Conservation (phyloP, 257 asterid species). For the Nicotiana tomentosiformis region DNA sequence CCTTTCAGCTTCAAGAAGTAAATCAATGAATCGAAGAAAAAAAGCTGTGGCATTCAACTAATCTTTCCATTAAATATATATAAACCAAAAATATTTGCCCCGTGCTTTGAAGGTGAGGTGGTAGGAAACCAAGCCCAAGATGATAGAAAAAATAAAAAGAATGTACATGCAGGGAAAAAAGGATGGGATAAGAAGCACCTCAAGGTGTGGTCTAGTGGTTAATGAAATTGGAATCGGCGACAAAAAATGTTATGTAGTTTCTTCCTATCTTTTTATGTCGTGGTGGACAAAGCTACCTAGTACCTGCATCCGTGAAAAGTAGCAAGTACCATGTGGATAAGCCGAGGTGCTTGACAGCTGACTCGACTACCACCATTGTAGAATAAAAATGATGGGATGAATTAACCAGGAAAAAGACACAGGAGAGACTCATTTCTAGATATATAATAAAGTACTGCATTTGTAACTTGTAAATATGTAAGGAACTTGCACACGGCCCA, state of each 20-base stretch:
- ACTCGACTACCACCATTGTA: not conserved
- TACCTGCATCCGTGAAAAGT: not conserved
- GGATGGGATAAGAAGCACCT: not conserved
- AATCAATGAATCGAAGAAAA: not conserved
- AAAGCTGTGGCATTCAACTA: not conserved
- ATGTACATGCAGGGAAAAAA: not conserved
- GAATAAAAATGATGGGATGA: not conserved
- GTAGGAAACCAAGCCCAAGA: not conserved
- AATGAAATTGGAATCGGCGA: not conserved
- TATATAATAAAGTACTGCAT: too few relatives aligned
- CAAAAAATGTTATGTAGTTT: not conserved
- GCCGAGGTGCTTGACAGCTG: not conserved
- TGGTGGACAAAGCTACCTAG: not conserved
- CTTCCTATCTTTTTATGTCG: too few relatives aligned
- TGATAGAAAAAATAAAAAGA: not conserved
- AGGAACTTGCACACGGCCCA: too few relatives aligned
- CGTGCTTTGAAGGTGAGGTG: not conserved
- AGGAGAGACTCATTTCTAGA: not conserved
- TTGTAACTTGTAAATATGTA: too few relatives aligned
- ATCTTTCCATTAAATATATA: not conserved
- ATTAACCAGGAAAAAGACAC: not conserved
- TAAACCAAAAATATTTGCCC: not conserved
- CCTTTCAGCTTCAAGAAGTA: conserved; percentile 6
- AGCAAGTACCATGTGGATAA: not conserved
- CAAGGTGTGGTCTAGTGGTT: not conserved